Evolutionary conservation across 2,329 filamentous ascomycete species (phyloP).

Genomic region (Claviceps paspali): DNA sequence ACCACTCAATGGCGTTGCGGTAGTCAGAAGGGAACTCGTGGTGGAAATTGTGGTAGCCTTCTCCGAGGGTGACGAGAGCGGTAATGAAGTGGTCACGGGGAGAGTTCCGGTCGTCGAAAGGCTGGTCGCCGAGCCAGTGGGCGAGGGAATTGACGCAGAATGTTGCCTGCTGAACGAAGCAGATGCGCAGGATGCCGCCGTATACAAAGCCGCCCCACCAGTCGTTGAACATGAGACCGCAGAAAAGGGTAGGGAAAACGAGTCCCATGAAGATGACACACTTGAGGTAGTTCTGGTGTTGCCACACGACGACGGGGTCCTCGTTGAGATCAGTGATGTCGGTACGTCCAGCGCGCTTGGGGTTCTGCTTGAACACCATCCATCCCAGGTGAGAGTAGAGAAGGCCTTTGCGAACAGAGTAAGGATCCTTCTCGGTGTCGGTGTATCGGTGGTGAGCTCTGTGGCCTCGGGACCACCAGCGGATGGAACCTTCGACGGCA

Average conservation of each 20-base stretch:
- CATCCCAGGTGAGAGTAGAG: slow-evolving; percentile 68
- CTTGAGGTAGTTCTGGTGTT: slow-evolving; percentile 77
- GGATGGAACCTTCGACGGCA: slow-evolving; percentile 71
- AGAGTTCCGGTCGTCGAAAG: slow-evolving; percentile 85
- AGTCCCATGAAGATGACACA: slow-evolving; percentile 64
- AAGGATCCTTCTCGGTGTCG: slow-evolving; percentile 83
- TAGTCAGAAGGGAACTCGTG: slow-evolving; percentile 90
- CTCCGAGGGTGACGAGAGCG: slow-evolving; percentile 69
- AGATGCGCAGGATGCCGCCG: slow-evolving; percentile 70
- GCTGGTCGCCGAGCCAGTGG: slow-evolving; percentile 84
- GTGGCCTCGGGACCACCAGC: slow-evolving; percentile 82
- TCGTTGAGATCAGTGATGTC: slow-evolving; percentile 83
- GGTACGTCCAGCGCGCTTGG: slow-evolving; percentile 73
- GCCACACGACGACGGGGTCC: slow-evolving; percentile 71
- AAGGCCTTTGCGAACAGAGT: slow-evolving; percentile 78
- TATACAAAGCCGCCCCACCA: slow-evolving; percentile 74
- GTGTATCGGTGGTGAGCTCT: slow-evolving; percentile 83
- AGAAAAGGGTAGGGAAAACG: slow-evolving; percentile 57
- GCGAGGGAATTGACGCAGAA: slow-evolving; percentile 88
- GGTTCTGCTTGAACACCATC: slow-evolving; percentile 92
- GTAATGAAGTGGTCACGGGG: slow-evolving; percentile 80
- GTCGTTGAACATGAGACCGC: slow-evolving; percentile 68
- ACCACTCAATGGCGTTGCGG: slow-evolving; percentile 83
- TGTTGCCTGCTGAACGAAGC: slow-evolving; percentile 82
- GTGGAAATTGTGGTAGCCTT: slow-evolving; percentile 92